Base-by-base conservation (phyloP, 352 stramenopile species). In the Phytophthora constricta region DNA sequence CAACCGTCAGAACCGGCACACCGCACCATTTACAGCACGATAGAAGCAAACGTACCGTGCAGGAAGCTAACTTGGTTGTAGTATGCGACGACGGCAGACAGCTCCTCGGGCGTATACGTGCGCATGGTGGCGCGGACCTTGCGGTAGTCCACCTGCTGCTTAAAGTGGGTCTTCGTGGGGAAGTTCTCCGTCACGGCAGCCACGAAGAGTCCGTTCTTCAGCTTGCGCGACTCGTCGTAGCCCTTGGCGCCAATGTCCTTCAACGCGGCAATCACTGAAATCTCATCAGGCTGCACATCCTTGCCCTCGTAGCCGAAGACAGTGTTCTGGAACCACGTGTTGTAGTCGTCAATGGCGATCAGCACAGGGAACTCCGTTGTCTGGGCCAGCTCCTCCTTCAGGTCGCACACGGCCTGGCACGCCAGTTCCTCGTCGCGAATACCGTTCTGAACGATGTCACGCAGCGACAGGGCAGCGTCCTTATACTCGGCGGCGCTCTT, bases 291-390 rank as follows among this genome's bases (percentile, higher is more conserved):
- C 43, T 63, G 62, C 42, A 96, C 84, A 50, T 91, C 76, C 61
- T 88, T 71, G 61, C 84, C 86, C 60, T 96, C 89, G 73, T 93
- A 96, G 46, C 86, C 87, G 52, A 96, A 96, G 19, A 95, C 82
- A 0, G 89, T 95, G 70, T 91, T 84, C 58, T 89, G 75, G 58
- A 95, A 95, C 84, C 85, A 93, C 65, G 72, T 85, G 76, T 95
- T 96, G 85, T 95, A 96, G 71, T 96, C 87, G 71, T 96, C 89
- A 16, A 96, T 80, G 13, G 89, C 89, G 56, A 96, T 89, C 11
- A 96, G 70, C 62, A 96, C 89, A 5, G 86, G 84, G 68, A 92
- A 92, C 69, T 96, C 87, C 27, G 84, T 94, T 31, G 89, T 82
- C 61, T 89, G 74, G 46, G 82, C 80, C 41, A 96, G 68, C 68